These are phyloP conservation scores for Tetrahymena thermophila DNA, from an alignment of 73 alveolate species.

Conservation along the genomic window DNA sequence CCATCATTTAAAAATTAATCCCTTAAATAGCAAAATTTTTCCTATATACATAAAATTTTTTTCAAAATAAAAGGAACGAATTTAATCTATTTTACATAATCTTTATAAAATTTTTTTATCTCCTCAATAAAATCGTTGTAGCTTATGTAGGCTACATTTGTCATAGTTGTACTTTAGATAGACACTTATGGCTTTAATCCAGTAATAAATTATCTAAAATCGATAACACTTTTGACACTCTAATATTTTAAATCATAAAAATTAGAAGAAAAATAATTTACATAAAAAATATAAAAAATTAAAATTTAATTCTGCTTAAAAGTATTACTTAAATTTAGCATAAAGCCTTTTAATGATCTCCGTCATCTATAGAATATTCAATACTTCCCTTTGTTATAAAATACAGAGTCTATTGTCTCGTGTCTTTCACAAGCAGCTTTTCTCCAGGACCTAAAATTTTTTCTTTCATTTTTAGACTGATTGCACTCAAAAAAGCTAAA, in stretches of 20 bases:
- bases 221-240: not conserved
- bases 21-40: not conserved
- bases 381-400: not conserved
- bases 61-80: not conserved
- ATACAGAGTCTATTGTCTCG: not conserved
- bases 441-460: not conserved
- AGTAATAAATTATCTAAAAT: not conserved
- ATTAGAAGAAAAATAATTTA: too few relatives aligned
- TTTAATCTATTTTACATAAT: not conserved
- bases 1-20: not conserved
- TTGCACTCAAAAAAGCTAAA: not conserved
- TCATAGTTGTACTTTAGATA: not conserved
- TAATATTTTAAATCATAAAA: not conserved
- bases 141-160: not conserved
- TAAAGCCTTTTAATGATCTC: not conserved
- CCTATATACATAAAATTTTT: not conserved
- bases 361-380: not conserved
- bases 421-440: not conserved
- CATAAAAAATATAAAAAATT: not conserved
- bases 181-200: not conserved
- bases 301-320: not conserved
- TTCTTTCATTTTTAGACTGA: not conserved
- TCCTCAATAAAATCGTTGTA: not conserved
- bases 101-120: not conserved
- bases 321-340: not conserved